A percentile compares a stretch with the other conserved stretches of the same genome.
phyloP scores from a whole-genome alignment of 495 filamentous ascomycete genomes.

The Penicillium flavigenum region DNA sequence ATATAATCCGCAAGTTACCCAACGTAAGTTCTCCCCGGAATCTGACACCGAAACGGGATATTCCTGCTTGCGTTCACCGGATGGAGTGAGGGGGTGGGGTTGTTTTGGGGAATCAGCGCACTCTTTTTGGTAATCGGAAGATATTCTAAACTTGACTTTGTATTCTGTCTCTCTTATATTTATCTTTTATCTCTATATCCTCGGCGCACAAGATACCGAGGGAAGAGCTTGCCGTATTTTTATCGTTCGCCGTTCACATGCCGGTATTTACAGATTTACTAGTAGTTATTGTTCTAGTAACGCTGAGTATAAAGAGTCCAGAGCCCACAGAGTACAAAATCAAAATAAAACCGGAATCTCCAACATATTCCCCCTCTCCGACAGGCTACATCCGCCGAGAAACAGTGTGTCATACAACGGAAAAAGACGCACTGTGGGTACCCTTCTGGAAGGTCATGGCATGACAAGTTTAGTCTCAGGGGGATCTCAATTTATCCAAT shows the following conservation, averaged over 20 bases:
- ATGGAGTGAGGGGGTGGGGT: slow-evolving; percentile 31
- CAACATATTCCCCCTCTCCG: slow-evolving; percentile 4
- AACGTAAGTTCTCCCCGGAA: slow-evolving; percentile 25
- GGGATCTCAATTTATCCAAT: too few relatives aligned
- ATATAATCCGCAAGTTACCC: neutral
- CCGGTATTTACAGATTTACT: neutral
- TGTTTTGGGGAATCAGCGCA: slow-evolving; percentile 17
- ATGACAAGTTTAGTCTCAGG: neutral
- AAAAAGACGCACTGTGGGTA: slow-evolving; percentile 33
- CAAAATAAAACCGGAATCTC: slow-evolving; percentile 1
- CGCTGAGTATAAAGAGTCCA: neutral
- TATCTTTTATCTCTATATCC: neutral
- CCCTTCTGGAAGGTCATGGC: slow-evolving; percentile 12
- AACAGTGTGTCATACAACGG: slow-evolving; percentile 28
- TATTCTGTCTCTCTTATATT: neutral
- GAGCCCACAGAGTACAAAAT: too few relatives aligned
- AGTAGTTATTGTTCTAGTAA: neutral
- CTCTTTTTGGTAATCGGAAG: neutral
- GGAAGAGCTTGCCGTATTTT: neutral
- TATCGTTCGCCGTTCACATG: slow-evolving; percentile 7
- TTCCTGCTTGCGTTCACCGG: slow-evolving; percentile 38
- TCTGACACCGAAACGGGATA: slow-evolving; percentile 22
- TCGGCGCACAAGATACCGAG: slow-evolving; percentile 9
- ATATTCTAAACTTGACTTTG: too few relatives aligned
- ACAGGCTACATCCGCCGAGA: slow-evolving; percentile 19